These are phyloP conservation scores for Didymella sp. DNA, from an alignment of 2,329 filamentous ascomycete genomes.

Conservation along the genomic window DNA sequence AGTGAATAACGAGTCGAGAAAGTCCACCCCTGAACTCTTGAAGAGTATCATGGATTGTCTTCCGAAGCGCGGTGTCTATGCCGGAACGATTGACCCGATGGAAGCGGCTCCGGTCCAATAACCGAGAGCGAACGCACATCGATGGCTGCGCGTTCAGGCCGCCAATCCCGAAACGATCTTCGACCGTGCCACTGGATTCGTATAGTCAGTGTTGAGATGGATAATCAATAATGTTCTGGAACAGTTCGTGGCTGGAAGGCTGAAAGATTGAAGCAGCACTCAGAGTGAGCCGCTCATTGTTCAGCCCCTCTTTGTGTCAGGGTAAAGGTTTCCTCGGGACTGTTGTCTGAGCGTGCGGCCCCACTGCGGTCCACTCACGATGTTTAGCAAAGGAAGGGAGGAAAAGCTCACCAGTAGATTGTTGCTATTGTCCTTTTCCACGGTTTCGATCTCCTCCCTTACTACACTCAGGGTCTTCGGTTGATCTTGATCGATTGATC, in stretches of 20 bases:
- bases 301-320: background rate
- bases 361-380: background rate
- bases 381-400: background rate
- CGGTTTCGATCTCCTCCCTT: background rate
- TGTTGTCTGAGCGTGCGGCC: background rate
- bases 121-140: background rate
- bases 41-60: background rate
- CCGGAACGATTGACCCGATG: slow-evolving; percentile 4
- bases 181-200: background rate
- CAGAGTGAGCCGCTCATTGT: background rate
- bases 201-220: no score
- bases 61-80: background rate
- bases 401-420: background rate
- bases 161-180: background rate
- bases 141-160: background rate
- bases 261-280: background rate
- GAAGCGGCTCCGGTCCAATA: background rate
- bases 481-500: background rate
- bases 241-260: background rate
- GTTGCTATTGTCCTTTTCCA: background rate
- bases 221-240: background rate
- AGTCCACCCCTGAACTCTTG: background rate
- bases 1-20: background rate
- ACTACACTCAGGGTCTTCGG: background rate
- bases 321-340: background rate